A percentile compares a stretch with the other conserved stretches of the same genome.
Evolutionary conservation across 305 asterid species (phyloP).

Genomic region (Solanum aculeatissimum): DNA sequence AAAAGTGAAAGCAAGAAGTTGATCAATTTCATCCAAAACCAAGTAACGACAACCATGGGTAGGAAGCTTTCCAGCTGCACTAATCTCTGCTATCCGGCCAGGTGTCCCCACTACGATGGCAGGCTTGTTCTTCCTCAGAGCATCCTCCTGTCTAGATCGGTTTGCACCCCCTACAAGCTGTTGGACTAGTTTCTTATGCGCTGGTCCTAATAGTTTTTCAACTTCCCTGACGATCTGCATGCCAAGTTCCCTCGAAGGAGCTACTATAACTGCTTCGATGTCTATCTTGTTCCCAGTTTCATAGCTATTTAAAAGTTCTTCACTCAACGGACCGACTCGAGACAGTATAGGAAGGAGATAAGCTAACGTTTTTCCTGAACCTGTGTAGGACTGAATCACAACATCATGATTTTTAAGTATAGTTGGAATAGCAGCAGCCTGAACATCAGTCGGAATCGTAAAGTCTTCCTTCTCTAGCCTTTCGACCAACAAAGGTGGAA

Average conservation of each 20-base stretch:
- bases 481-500: conserved; percentile 57
- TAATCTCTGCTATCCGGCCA: conserved; percentile 91
- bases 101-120: conserved; percentile 86
- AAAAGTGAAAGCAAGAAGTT: conserved; percentile 82
- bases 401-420: conserved; percentile 70
- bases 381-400: conserved; percentile 90
- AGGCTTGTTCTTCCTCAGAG: conserved; percentile 85
- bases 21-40: conserved; percentile 91
- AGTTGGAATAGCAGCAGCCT: conserved; percentile 84
- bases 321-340: conserved; percentile 45
- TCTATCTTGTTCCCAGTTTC: conserved; percentile 28
- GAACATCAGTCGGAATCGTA: conserved; percentile 80
- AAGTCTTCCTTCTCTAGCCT: conserved; percentile 76
- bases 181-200: conserved; percentile 69
- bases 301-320: conserved; percentile 4
- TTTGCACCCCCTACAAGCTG: conserved; percentile 98
- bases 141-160: conserved; percentile 90
- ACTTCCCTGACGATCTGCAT: conserved; percentile 98
- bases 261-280: conserved; percentile 78
- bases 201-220: conserved; percentile 82
- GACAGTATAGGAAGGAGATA: conserved; percentile 90
- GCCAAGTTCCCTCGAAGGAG: conserved; percentile 95
- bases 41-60: conserved; percentile 70
- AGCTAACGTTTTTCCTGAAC: conserved; percentile 94
- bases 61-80: conserved; percentile 82